These are phyloP conservation scores for Trichoderma pleuroti DNA, from an alignment of 2,329 filamentous ascomycete species.

Conservation along the genomic window DNA sequence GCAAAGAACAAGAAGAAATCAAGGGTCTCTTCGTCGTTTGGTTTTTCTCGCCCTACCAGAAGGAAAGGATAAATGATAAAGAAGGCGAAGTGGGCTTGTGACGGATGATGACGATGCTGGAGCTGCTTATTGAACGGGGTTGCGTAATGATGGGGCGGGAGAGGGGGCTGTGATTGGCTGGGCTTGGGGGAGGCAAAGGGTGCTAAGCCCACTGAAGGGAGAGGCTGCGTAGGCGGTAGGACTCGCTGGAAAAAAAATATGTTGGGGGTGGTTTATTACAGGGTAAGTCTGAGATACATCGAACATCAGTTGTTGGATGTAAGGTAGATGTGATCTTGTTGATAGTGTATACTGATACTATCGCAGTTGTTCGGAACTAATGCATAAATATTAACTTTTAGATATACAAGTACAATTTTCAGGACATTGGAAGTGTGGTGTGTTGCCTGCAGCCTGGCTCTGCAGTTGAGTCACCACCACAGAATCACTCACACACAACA, in stretches of 20 bases:
- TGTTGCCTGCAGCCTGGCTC: neutral
- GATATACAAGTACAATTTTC: neutral
- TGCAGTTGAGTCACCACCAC: neutral
- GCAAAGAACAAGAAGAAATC: neutral
- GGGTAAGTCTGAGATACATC: neutral
- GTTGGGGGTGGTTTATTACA: neutral
- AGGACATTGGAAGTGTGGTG: neutral
- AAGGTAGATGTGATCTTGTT: too few species aligned
- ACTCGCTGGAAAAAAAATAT: neutral
- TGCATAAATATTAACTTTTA: neutral
- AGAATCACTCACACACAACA: neutral
- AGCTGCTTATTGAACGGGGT: conserved; percentile 12
- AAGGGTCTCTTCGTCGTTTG: neutral
- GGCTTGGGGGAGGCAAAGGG: neutral
- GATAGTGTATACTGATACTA: neutral
- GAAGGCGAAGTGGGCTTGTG: conserved; percentile 14
- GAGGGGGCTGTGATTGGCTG: neutral
- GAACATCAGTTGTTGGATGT: neutral
- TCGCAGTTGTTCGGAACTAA: neutral
- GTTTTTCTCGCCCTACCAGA: neutral
- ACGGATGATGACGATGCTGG: conserved; percentile 14
- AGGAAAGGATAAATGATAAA: neutral
- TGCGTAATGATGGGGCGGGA: conserved; percentile 18
- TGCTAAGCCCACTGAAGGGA: neutral
- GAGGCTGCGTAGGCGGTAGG: neutral